Evolutionary conservation across 2,329 filamentous ascomycete species (phyloP), one percentile per base, ranked within the genome.

Genomic region (Colletotrichum noveboracense): DNA sequence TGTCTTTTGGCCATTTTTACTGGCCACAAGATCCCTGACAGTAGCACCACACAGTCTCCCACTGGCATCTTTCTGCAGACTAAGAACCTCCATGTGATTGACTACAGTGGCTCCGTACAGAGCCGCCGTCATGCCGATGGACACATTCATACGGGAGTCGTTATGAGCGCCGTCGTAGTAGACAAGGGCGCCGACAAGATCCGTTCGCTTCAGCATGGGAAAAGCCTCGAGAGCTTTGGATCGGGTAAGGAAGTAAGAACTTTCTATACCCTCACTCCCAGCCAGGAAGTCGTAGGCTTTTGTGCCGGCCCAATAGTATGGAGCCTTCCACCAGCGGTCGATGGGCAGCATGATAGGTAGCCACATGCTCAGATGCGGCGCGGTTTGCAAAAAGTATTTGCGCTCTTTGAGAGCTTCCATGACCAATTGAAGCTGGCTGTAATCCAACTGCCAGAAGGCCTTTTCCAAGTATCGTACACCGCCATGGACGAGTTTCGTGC

Each of bases 111-210:
- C 92, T 36, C 95, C 95, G 82, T 97, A 97, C 58, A 97, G 87
- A n/a, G 95, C 94, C 71, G 95, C 95, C 21, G 95, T 97, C 92
- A 96, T 95, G 24, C 94, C 95, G 73, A 97, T 89, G 10, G 94
- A 96, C 32, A 97, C 94, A 82, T 97, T 97, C 95, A 98, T 97
- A 66, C 95, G 92, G 24, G 95, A 97, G 84, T 98, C 95, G 82
- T 98, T 98, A 86, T 98, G 95, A 34, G 94, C 95, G 79, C 95
- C 95, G 86, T 98, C 95, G 83, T 97, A 97, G 88, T 98, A 98
- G 28, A 97, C 95, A 80, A 97, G 87, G 74, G 95, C 95, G 76
- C 95, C 95, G 60, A 96, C 91, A 16, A 97, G 87, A 78, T 94
- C 92, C 56, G 94, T 93, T 82, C 92, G 93, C 86, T 95, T 96